Conservation (phyloP, 306 rosid genomes). For the Begonia loranthoides region DNA sequence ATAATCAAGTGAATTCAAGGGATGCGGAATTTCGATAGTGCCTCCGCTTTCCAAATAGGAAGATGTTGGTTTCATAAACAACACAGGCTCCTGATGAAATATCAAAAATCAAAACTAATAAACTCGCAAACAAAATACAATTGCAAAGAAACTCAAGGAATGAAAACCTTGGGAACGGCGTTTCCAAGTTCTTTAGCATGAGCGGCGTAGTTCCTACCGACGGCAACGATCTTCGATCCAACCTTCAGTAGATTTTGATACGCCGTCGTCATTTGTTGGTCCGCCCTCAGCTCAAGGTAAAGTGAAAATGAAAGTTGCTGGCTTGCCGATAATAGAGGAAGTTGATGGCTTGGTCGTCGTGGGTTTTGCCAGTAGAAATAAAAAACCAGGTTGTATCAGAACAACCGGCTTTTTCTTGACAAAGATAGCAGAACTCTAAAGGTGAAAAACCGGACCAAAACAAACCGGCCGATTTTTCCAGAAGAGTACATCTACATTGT, state of each 20-base stretch:
- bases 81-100: constrained; percentile 55
- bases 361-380: too few relatives aligned
- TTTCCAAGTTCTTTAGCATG: constrained; percentile 96
- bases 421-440: too few relatives aligned
- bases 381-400: too few relatives aligned
- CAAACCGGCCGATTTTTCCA: too few relatives aligned
- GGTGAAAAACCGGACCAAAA: too few relatives aligned
- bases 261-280: constrained; percentile 37
- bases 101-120: neutral
- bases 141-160: neutral
- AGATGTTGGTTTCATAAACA: constrained; percentile 87
- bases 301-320: too few relatives aligned
- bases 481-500: too few relatives aligned
- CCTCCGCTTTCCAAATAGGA: constrained; percentile 85
- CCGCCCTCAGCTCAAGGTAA: neutral
- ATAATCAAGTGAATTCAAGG: constrained; percentile 63
- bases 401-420: too few relatives aligned
- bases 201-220: constrained; percentile 88
- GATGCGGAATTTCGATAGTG: constrained; percentile 76
- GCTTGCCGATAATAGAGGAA: too few relatives aligned
- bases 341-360: too few relatives aligned
- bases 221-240: constrained; percentile 80
- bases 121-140: neutral
- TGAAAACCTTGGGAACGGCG: constrained; percentile 82
- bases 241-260: constrained; percentile 45